Conservation (phyloP, 2,329 filamentous ascomycete genomes). For the Tolypocladium guangdongense region DNA sequence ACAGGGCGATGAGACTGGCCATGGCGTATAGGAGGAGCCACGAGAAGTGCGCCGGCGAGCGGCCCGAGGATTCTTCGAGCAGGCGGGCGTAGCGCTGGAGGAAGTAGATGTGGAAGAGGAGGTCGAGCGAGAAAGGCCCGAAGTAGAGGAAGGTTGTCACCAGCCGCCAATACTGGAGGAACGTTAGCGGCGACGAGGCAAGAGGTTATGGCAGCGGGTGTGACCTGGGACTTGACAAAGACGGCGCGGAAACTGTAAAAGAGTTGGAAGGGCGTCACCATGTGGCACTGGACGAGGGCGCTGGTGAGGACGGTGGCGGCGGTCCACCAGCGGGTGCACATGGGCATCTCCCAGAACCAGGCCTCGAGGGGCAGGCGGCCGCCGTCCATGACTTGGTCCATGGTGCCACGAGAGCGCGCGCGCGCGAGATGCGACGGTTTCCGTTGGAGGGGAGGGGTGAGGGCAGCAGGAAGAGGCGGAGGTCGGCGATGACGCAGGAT, state of each 20-base stretch:
- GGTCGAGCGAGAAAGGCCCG: constrained; percentile 83
- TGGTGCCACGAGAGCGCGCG: constrained; percentile 13
- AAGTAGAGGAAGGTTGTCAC: constrained; percentile 96
- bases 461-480: background rate
- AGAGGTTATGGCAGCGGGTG: background rate
- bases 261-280: constrained; percentile 86
- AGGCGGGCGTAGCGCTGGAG: constrained; percentile 92
- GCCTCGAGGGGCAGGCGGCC: constrained; percentile 74
- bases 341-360: constrained; percentile 98
- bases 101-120: constrained; percentile 97
- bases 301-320: constrained; percentile 82
- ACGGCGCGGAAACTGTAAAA: constrained; percentile 95
- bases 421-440: background rate
- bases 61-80: constrained; percentile 86
- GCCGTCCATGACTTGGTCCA: constrained; percentile 51
- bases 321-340: constrained; percentile 95
- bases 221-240: constrained; percentile 82
- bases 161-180: constrained; percentile 81
- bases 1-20: constrained; percentile 66
- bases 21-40: constrained; percentile 87
- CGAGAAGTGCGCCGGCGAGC: constrained; percentile 85
- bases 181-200: background rate
- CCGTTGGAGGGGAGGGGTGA: background rate
- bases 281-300: constrained; percentile 82
- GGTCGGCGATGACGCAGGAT: background rate